Base-by-base conservation (phyloP, 75 land plant genomes). In the Picea glauca region DNA sequence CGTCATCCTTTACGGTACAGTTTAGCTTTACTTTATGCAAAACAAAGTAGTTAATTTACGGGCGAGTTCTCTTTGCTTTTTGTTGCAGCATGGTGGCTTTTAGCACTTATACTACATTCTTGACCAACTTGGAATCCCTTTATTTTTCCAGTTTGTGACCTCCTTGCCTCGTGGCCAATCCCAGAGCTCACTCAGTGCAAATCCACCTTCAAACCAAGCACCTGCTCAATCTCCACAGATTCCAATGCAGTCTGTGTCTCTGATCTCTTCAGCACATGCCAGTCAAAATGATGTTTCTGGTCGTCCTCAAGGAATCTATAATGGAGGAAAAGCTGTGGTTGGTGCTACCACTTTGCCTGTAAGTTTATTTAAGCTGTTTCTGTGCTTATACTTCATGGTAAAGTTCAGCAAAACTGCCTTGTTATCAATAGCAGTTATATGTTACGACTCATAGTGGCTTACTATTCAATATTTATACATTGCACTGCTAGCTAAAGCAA, bases 1-100 rank as follows among this genome's bases (percentile, higher is more conserved):
- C 88, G 40, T 81, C 90, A 68, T 80, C 92, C 57, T 90, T 85
- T 72, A 78, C 86, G 20, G 92, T 90, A 85, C 31, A 7, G 38
- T 35, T 35, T 18, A 26, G 46, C 20, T 77, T 70, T 54, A 33
- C n/a, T 9, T 58, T 77, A 26, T 77, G 23, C 68, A 60, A 58
- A 54, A 46, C 30, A 26, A 70, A 2, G 38, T 26, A 21, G 40
- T 33, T 33, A 33, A 14, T 65, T 66, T 66, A 2, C 33, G 70
- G 38, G 40, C 3, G 17, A 15, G 15, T 66, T 66, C 35, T 26
- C 17, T 33, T 15, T 4, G 6, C 40, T 2, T 66, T 66, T 66
- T 66, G 20, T 66, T 66, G 14, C 18, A 33, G 18, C 40, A 17
- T 66, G 70, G 70, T 66, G 33, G 40, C 32, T 33, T 66, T 32